Evolutionary conservation across 768 basidiomycete genomes (phyloP).

Genomic region (Boletus insuetus): DNA sequence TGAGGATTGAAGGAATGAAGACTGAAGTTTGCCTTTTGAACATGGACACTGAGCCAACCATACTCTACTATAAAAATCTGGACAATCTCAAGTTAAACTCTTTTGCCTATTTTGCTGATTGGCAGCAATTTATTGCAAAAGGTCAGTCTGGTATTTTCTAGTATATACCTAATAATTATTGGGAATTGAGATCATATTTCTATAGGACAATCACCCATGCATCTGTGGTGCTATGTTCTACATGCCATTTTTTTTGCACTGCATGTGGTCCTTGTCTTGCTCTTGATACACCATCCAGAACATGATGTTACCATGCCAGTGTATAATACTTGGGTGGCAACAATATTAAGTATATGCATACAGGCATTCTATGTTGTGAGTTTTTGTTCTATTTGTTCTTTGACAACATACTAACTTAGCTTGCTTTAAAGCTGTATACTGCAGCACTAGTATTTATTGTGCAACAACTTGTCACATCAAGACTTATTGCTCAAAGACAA

Average conservation of each 20-base stretch:
- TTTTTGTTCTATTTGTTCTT: background rate
- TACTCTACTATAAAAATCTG: background rate
- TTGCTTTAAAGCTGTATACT: slow-evolving; percentile 11
- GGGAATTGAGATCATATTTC: background rate
- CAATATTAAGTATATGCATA: background rate
- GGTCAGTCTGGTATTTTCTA: background rate
- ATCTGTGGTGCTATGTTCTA: background rate
- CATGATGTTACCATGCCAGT: background rate
- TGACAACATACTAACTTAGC: background rate
- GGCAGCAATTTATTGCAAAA: background rate
- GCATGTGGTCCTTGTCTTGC: background rate
- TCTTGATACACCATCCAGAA: background rate
- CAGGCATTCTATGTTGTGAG: background rate
- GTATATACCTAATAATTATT: background rate
- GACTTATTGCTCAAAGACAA: background rate
- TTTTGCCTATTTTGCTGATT: background rate
- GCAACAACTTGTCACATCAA: slow-evolving; percentile 14
- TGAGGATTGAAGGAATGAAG: background rate
- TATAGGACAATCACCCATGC: background rate
- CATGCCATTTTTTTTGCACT: background rate
- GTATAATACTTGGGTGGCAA: background rate
- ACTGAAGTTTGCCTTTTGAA: background rate
- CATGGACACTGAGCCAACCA: too few species aligned
- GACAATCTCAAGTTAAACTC: background rate
- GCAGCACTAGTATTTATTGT: slow-evolving; percentile 16